Base-by-base conservation (phyloP, 1,284 basidiomycete genomes). In the Marasmius sp. region DNA sequence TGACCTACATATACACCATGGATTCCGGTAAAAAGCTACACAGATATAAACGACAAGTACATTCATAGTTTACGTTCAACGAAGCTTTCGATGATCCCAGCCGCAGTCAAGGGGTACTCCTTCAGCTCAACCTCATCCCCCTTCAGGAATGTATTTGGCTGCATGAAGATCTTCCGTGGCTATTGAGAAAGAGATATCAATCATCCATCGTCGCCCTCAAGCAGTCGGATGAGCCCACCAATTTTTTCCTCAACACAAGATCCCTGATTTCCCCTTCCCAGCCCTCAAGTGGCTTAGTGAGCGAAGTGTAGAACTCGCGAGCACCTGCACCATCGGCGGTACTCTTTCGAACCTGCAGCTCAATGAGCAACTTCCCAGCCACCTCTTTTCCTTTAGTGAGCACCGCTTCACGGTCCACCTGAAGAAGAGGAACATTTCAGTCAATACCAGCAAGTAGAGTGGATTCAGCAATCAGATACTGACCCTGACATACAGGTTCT, bases 151-250 rank as follows among this genome's bases (percentile, higher is more conserved):
- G 91, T 92, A 69, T 90, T 93, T 7, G 91, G 89, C 72, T 94
- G 88, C 27, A 92, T 87, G 73, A 94, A 91, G 38, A 93, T 83
- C 73, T 93, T 94, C 58, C 92, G 83, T 14, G 92, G 89, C 85
- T 92, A 64, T 61, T 63, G 45, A 63, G 12, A 45, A n/a, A 57
- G 49, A 52, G 45, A 45, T 27, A 3, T 59, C 37, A 64, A 41
- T 57, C 58, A 36, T 49, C 16, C 16, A 6, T 36, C 1, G 6
- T 37, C 38, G 43, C 49, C 58, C 20, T 37, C 37, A 49, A 51
- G 39, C 61, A 48, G n/a, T 61, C 34, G 57, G 27, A 34, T 50
- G 18, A 16, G 75, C 84, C n/a, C 65, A 88, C 90, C 77, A 84
- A 82, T 76, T 93, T 93, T 80, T 93, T 94, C 71, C 77, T 82